phyloP scores from a whole-genome alignment of 345 rosid species.

The Citrus sp. region DNA sequence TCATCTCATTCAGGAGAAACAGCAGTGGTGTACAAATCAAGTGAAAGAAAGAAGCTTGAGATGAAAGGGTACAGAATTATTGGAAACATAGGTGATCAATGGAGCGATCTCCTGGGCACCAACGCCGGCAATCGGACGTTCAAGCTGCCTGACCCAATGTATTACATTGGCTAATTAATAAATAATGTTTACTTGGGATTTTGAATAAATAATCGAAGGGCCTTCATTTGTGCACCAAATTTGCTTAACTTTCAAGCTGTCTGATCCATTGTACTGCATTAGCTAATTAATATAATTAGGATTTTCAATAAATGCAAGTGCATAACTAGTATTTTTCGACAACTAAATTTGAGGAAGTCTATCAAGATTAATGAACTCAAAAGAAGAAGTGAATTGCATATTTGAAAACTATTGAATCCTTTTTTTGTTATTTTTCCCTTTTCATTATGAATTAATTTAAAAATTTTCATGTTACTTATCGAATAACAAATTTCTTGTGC shows the following conservation, averaged over 20 bases:
- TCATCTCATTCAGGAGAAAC: slow-evolving; percentile 21
- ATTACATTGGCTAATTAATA: slow-evolving; percentile 26
- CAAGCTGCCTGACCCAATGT: slow-evolving; percentile 51
- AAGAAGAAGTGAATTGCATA: too few species aligned
- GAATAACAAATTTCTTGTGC: too few species aligned
- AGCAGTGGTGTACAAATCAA: slow-evolving; percentile 34
- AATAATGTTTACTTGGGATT: neutral
- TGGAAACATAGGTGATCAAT: slow-evolving; percentile 49
- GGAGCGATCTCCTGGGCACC: slow-evolving; percentile 40
- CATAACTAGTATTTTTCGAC: too few species aligned
- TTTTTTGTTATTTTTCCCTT: too few species aligned
- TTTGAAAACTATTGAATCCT: too few species aligned
- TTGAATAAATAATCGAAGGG: neutral
- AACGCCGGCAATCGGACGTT: slow-evolving; percentile 33
- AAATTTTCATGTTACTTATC: too few species aligned
- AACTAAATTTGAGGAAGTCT: too few species aligned
- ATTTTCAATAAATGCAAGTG: too few species aligned
- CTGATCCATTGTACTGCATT: too few species aligned
- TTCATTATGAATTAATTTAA: too few species aligned
- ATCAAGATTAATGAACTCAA: too few species aligned
- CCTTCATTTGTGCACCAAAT: neutral
- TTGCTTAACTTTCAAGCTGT: neutral
- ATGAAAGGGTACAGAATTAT: slow-evolving; percentile 35
- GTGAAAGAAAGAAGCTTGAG: slow-evolving; percentile 26
- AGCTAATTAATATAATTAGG: too few species aligned